Evolutionary conservation across 768 basidiomycete genomes (phyloP).

Genomic region (Lyophyllum atratum): DNA sequence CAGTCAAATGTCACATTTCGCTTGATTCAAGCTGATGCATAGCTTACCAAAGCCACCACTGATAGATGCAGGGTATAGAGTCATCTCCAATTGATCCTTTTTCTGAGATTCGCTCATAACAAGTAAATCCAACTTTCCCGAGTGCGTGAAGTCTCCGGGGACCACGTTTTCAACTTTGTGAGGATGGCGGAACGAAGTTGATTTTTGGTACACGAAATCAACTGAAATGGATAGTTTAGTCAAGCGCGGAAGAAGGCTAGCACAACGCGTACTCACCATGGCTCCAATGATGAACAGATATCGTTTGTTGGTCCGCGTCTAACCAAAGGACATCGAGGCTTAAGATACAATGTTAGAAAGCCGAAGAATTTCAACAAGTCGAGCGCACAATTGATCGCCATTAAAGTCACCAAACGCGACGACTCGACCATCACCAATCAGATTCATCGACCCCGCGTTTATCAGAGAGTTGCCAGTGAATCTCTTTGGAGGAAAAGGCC

Average conservation of each 20-base stretch:
- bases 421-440: conserved; percentile 70
- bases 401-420: conserved; percentile 95
- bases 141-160: conserved; percentile 92
- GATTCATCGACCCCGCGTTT: conserved; percentile 76
- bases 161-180: conserved; percentile 75
- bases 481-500: conserved; percentile 89
- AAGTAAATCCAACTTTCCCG: conserved; percentile 87
- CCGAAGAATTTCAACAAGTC: not conserved
- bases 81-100: conserved; percentile 59
- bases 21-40: not conserved
- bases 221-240: conserved; percentile 37
- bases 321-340: conserved; percentile 85
- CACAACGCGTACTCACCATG: conserved; percentile 55
- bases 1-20: not conserved
- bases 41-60: conserved; percentile 67
- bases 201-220: conserved; percentile 54
- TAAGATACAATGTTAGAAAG: conserved; percentile 3
- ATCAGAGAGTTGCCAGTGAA: conserved; percentile 83
- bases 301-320: conserved; percentile 69
- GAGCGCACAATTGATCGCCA: conserved; percentile 88
- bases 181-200: conserved; percentile 55
- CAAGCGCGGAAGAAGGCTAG: not conserved
- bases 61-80: conserved; percentile 66
- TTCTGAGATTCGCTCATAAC: conserved; percentile 72
- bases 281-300: conserved; percentile 82